Evolutionary conservation across 768 basidiomycete genomes (phyloP).

Genomic region (Tremella fuciformis): DNA sequence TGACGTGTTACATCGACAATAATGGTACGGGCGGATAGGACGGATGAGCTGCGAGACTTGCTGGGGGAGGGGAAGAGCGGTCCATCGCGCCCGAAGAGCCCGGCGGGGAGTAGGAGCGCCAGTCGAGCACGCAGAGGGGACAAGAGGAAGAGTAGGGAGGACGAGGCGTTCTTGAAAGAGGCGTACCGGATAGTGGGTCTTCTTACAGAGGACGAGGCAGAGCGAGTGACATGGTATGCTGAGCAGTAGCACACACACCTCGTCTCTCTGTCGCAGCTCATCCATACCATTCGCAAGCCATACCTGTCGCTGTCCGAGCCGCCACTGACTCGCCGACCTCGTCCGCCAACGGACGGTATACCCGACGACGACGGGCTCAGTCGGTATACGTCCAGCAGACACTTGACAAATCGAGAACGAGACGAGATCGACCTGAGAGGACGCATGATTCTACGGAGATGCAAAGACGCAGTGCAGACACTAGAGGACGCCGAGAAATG

Average conservation of each 20-base stretch:
- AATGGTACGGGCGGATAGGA: no score
- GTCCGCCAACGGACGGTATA: background rate
- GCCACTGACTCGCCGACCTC: constrained; percentile 41
- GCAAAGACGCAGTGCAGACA: constrained; percentile 79
- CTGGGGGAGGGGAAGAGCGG: no score
- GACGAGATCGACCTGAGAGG: constrained; percentile 95
- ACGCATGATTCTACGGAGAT: constrained; percentile 75
- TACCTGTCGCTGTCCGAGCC: constrained; percentile 67
- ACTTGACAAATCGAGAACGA: constrained; percentile 79
- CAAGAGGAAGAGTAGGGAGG: constrained; percentile 11
- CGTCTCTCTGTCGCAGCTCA: constrained; percentile 54
- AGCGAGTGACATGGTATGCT: background rate
- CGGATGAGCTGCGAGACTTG: no score
- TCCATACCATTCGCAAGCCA: constrained; percentile 72
- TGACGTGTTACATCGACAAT: no score
- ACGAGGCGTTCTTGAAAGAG: constrained; percentile 46
- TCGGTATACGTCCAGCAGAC: constrained; percentile 47
- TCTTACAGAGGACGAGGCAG: no score
- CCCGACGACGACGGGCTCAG: constrained; percentile 29
- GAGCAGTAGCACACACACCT: constrained; percentile 44
- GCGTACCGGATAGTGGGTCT: constrained; percentile 48
- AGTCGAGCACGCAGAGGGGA: constrained; percentile 1
- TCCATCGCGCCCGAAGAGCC: background rate
- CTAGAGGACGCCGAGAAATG: constrained; percentile 87
- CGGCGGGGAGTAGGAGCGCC: background rate